Percentiles rank a stretch among this genome's conserved stretches.
Conservation (phyloP, 208 protist species). For the Leishmania martiniquensis region DNA sequence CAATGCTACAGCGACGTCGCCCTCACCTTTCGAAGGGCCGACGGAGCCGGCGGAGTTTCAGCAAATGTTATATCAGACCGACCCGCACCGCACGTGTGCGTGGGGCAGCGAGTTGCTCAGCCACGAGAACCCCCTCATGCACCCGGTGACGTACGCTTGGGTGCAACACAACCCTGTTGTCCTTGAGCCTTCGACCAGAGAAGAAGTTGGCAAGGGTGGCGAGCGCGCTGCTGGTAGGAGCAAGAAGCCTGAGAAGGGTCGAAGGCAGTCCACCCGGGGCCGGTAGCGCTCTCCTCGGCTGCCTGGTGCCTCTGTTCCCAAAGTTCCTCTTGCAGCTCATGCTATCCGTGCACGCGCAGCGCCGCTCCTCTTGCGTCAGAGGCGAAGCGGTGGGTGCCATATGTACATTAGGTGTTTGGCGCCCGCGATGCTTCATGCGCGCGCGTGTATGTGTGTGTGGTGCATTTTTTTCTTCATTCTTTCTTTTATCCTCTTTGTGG, state of each 20-base stretch:
- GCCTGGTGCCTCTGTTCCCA: no score
- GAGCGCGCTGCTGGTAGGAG: background rate
- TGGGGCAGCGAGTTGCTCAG: constrained; percentile 33
- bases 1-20: background rate
- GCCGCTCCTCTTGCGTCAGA: background rate
- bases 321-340: background rate
- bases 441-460: background rate
- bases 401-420: constrained; percentile 6
- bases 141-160: constrained; percentile 24
- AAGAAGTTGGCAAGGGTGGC: background rate
- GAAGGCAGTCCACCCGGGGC: background rate
- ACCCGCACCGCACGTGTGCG: constrained; percentile 25
- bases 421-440: background rate
- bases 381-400: background rate
- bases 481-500: background rate
- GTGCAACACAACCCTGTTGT: background rate
- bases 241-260: background rate
- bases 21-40: constrained; percentile 6
- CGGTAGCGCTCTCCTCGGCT: background rate
- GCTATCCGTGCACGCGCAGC: background rate
- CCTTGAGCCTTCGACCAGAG: background rate
- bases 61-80: constrained; percentile 17
- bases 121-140: constrained; percentile 20
- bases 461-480: background rate
- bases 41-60: constrained; percentile 13